phyloP scores from a whole-genome alignment of 1,284 basidiomycete species.

The Meira miltonrushii region DNA sequence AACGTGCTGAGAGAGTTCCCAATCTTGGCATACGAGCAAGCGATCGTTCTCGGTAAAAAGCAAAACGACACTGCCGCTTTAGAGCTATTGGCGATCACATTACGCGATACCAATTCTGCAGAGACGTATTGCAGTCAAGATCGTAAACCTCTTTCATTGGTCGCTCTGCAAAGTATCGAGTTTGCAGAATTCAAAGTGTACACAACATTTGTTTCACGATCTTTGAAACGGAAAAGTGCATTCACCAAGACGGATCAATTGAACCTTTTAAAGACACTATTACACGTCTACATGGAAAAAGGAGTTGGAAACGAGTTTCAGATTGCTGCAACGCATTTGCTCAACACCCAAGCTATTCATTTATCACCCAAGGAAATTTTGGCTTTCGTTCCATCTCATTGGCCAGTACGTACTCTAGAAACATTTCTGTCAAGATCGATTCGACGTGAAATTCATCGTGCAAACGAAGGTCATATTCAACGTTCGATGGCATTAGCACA shows the following conservation, averaged over 20 bases:
- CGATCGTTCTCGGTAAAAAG: constrained; percentile 14
- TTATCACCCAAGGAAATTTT: constrained; percentile 35
- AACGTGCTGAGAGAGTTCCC: constrained; percentile 12
- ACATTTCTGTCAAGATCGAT: constrained; percentile 37
- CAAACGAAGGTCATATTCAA: constrained; percentile 28
- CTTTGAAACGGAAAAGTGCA: background rate
- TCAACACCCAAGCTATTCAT: constrained; percentile 35
- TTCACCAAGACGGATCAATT: constrained; percentile 6
- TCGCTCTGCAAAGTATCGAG: constrained; percentile 23
- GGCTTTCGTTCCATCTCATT: constrained; percentile 29
- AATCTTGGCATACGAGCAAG: constrained; percentile 1
- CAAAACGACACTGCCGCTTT: constrained; percentile 32
- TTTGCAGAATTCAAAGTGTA: constrained; percentile 17
- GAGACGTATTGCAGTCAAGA: constrained; percentile 42
- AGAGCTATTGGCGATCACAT: constrained; percentile 24
- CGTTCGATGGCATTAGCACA: constrained; percentile 29
- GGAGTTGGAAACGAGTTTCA: constrained; percentile 20
- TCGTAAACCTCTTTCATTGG: constrained; percentile 32
- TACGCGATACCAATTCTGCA: constrained; percentile 37
- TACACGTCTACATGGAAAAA: constrained; percentile 14
- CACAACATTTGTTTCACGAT: constrained; percentile 2
- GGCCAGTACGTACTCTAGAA: constrained; percentile 33
- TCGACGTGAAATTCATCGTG: constrained; percentile 24
- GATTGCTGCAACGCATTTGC: constrained; percentile 33
- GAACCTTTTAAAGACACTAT: constrained; percentile 5